These are phyloP conservation scores for Cutaneotrichosporon dermatis DNA, from an alignment of 1,284 basidiomycete species.

Conservation along the genomic window DNA sequence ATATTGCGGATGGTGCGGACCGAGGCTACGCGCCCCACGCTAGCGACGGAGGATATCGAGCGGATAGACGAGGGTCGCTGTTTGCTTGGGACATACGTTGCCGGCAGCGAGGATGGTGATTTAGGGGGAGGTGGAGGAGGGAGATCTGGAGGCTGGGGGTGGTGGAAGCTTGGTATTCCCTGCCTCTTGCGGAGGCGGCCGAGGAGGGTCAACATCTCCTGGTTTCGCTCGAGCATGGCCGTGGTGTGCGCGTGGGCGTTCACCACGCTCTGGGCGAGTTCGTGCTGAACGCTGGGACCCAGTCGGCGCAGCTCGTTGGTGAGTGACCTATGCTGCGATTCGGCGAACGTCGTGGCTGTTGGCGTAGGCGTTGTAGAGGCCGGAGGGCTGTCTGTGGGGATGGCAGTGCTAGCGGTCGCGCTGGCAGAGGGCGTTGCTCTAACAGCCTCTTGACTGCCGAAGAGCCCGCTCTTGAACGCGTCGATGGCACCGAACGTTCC, in stretches of 20 bases:
- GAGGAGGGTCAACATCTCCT: not conserved
- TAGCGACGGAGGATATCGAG: not conserved
- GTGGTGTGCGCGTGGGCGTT: not conserved
- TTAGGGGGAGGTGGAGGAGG: too few species aligned
- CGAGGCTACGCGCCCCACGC: not conserved
- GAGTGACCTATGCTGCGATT: not conserved
- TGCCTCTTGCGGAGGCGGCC: not conserved
- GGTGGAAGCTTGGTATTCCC: too few species aligned
- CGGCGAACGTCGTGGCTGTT: not conserved
- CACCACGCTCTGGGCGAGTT: not conserved
- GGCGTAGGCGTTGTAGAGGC: not conserved
- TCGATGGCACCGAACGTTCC: too few species aligned
- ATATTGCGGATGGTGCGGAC: slow-evolving; percentile 1
- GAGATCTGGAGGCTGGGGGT: too few species aligned
- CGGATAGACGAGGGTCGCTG: not conserved
- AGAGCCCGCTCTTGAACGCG: too few species aligned
- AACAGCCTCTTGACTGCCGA: too few species aligned
- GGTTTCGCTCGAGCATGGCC: not conserved
- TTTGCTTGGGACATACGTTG: not conserved
- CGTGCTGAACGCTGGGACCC: not conserved
- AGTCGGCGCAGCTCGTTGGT: not conserved
- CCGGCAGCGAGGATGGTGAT: too few species aligned
- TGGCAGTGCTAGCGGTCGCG: not conserved
- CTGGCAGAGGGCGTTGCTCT: not conserved
- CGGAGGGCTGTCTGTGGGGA: not conserved